Conservation (phyloP, 495 filamentous ascomycete species). For the Bombardia bombarda region DNA sequence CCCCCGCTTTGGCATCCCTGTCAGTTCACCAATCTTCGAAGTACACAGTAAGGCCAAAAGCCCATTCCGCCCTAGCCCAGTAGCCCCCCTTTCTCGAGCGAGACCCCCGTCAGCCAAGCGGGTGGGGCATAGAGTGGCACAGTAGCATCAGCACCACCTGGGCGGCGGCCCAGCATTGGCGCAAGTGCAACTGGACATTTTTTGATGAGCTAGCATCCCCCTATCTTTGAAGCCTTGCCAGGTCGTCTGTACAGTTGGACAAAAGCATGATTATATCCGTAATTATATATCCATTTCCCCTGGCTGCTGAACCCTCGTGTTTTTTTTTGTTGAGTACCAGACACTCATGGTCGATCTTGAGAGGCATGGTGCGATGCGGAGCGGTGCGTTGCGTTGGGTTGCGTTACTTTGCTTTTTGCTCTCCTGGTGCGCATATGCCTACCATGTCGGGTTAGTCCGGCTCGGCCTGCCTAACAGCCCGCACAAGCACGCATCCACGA, state of each 20-base stretch:
- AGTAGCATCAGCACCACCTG: constrained; percentile 9
- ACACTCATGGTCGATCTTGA: no score
- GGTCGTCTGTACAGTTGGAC: no score
- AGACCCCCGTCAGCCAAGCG: constrained; percentile 17
- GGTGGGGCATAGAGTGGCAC: constrained; percentile 13
- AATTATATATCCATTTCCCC: no score
- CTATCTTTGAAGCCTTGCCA: background rate
- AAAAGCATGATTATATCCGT: no score
- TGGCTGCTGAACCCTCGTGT: no score
- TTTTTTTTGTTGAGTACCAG: no score
- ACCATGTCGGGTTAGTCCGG: constrained; percentile 3
- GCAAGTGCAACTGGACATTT: no score
- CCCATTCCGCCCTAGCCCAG: constrained; percentile 9
- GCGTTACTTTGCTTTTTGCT: no score
- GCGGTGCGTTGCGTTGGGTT: no score
- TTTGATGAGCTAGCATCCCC: background rate
- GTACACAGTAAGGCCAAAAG: constrained; percentile 5
- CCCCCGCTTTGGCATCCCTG: constrained; percentile 28
- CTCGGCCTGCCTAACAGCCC: background rate
- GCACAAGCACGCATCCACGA: constrained; percentile 1
- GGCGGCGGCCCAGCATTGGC: constrained; percentile 2
- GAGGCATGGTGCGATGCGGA: no score
- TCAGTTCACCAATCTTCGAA: constrained; percentile 14
- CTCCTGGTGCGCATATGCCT: background rate
- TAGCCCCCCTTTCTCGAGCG: no score